Evolutionary conservation across 1,284 basidiomycete species (phyloP).

Genomic region (Hemileia vastatrix): DNA sequence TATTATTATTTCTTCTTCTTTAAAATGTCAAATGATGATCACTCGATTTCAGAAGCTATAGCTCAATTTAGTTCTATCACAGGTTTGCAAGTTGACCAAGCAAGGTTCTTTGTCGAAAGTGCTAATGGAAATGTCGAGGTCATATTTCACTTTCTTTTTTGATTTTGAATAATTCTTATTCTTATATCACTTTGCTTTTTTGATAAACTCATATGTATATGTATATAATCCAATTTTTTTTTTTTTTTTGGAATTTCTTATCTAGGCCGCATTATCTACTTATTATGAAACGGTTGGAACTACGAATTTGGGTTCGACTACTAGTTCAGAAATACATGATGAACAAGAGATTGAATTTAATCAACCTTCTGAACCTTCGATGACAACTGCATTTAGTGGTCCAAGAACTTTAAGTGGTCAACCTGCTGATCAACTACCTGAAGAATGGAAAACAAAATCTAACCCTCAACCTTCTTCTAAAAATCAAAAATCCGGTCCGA

Average conservation of each 20-base stretch:
- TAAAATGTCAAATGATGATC: too few relatives aligned
- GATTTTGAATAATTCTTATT: background rate
- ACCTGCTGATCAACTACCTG: slow-evolving; percentile 34
- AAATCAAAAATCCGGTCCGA: slow-evolving; percentile 2
- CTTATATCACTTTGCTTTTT: background rate
- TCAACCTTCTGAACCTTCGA: slow-evolving; percentile 10
- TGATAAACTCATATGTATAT: too few relatives aligned
- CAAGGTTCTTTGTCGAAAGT: slow-evolving; percentile 45
- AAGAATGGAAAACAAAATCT: slow-evolving; percentile 27
- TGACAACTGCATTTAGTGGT: slow-evolving; percentile 25
- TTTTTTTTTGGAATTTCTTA: background rate
- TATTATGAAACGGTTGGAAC: slow-evolving; percentile 42
- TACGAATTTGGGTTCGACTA: slow-evolving; percentile 23
- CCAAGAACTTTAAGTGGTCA: slow-evolving; percentile 44
- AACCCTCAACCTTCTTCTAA: slow-evolving; percentile 1
- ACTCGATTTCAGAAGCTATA: too few relatives aligned
- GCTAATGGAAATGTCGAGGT: slow-evolving; percentile 42
- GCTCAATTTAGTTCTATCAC: slow-evolving; percentile 34
- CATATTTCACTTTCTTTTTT: background rate
- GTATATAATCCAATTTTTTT: background rate
- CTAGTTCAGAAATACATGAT: slow-evolving; percentile 16
- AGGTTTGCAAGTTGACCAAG: slow-evolving; percentile 39
- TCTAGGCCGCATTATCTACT: slow-evolving; percentile 41
- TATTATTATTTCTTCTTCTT: too few relatives aligned
- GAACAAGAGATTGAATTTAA: slow-evolving; percentile 7